These are phyloP conservation scores for Candida lessepsii DNA, from an alignment of 805 yeast genomes.

Conservation along the genomic window DNA sequence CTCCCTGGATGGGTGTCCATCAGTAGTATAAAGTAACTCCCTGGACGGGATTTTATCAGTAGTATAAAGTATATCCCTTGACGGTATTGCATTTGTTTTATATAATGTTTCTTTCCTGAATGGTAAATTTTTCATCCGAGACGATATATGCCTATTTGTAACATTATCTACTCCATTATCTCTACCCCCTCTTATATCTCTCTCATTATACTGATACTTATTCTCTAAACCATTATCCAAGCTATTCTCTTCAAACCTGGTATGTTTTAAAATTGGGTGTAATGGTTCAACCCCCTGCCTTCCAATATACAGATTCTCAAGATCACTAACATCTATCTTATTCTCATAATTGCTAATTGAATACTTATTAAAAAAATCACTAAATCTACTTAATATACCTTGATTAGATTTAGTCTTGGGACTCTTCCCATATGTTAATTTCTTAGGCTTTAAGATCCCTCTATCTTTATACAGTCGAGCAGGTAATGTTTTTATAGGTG, in stretches of 20 bases:
- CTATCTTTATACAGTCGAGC: conserved; percentile 6
- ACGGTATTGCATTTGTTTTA: no score
- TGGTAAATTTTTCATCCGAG: no score
- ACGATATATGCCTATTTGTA: no score
- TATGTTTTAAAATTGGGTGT: not conserved
- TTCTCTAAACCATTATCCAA: not conserved
- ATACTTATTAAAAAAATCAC: conserved; percentile 13
- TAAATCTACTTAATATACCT: conserved; percentile 12
- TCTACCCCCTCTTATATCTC: not conserved
- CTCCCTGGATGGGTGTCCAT: no score
- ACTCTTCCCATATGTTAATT: not conserved
- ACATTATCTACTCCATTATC: no score
- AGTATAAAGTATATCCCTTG: no score
- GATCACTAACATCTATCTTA: conserved; percentile 9
- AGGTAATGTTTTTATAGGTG: conserved; percentile 6
- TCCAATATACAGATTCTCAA: conserved; percentile 10
- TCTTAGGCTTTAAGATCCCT: conserved; percentile 15
- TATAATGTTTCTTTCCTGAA: no score
- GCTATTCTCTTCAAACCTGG: not conserved
- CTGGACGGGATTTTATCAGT: no score
- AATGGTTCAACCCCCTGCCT: not conserved
- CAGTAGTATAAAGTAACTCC: no score
- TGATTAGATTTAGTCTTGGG: not conserved
- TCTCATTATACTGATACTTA: no score
- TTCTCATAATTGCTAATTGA: conserved; percentile 13